Conservation (phyloP, 2,329 filamentous ascomycete genomes). For the Thelonectria rubi region DNA sequence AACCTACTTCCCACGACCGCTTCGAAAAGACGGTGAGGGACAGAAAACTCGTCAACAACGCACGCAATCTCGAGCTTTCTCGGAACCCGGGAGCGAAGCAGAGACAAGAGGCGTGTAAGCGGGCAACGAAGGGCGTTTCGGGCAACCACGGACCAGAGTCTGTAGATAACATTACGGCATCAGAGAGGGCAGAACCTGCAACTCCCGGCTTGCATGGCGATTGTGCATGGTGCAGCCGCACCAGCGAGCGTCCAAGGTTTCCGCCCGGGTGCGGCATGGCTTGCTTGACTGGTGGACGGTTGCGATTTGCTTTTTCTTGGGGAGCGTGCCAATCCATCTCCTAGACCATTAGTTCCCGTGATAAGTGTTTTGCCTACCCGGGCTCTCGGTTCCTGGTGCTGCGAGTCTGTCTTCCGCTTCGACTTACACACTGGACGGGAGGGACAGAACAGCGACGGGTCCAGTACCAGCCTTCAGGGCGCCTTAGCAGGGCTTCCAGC, state of each 20-base stretch:
- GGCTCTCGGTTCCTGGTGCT: neutral
- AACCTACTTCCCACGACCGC: neutral
- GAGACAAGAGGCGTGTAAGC: neutral
- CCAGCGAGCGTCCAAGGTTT: slow-evolving; percentile 16
- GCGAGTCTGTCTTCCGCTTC: too few relatives aligned
- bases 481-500: too few relatives aligned
- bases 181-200: slow-evolving; percentile 10
- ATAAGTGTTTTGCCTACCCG: neutral
- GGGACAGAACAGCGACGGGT: too few relatives aligned
- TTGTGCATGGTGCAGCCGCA: slow-evolving; percentile 21
- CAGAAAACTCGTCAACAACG: neutral
- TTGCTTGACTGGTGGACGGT: neutral
- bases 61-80: slow-evolving; percentile 9
- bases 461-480: too few relatives aligned
- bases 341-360: neutral
- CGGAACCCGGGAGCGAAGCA: neutral
- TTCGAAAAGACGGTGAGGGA: slow-evolving; percentile 23
- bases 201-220: slow-evolving; percentile 16
- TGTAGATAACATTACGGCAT: slow-evolving; percentile 18
- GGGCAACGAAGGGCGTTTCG: slow-evolving; percentile 1
- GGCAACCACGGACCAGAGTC: slow-evolving; percentile 10
- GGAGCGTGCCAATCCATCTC: neutral
- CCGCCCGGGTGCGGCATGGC: slow-evolving; percentile 2
- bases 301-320: neutral
- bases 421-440: too few relatives aligned